These are phyloP conservation scores for Kluyveromyces siamensis DNA, from an alignment of 805 yeast species.

Conservation along the genomic window DNA sequence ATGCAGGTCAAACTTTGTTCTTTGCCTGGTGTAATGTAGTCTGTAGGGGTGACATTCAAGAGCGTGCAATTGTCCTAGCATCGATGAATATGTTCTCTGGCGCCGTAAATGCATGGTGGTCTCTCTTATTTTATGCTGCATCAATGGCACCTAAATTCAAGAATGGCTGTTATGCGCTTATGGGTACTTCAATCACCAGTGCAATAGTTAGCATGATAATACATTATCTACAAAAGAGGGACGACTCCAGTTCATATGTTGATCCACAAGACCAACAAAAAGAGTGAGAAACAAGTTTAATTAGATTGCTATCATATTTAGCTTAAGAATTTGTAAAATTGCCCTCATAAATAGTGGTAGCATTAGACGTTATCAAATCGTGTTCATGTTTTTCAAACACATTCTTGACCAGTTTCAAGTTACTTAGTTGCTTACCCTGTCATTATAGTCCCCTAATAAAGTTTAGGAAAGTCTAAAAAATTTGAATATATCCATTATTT, in stretches of 20 bases:
- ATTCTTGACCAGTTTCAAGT: no score
- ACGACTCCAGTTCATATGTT: slow-evolving; percentile 1
- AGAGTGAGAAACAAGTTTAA: not conserved
- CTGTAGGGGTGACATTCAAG: slow-evolving; percentile 50
- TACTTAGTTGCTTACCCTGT: not conserved
- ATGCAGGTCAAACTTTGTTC: slow-evolving; percentile 52
- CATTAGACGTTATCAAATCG: no score
- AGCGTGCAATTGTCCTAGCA: slow-evolving; percentile 54
- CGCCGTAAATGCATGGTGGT: slow-evolving; percentile 61
- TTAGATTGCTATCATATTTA: no score
- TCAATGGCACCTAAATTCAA: slow-evolving; percentile 41
- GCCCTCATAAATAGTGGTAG: no score
- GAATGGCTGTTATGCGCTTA: slow-evolving; percentile 49
- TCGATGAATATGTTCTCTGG: slow-evolving; percentile 59
- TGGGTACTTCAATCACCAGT: slow-evolving; percentile 41
- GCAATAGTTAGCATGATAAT: slow-evolving; percentile 34
- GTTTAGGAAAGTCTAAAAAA: slow-evolving; percentile 22
- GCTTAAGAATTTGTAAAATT: no score
- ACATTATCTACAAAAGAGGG: slow-evolving; percentile 36
- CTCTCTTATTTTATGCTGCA: slow-evolving; percentile 44
- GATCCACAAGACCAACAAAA: slow-evolving; percentile 1
- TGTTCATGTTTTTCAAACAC: no score
- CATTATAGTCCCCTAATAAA: not conserved
- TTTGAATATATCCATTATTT: not conserved
- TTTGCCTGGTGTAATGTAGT: slow-evolving; percentile 59